Evolutionary conservation across 148 eudicot genomes (phyloP).

Genomic region (Agrostemma githago): DNA sequence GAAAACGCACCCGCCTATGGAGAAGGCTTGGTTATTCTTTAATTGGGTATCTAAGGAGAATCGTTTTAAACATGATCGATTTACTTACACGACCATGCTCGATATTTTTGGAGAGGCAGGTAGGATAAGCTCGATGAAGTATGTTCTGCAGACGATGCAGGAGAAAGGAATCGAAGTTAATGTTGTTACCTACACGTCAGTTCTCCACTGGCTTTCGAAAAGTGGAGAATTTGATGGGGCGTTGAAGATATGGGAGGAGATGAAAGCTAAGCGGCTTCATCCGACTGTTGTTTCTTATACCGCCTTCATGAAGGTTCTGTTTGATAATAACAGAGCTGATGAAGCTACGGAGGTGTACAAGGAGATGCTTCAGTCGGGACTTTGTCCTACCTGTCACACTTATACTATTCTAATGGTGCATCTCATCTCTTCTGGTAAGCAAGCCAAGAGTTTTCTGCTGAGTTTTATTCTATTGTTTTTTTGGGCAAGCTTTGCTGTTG

Average conservation of each 20-base stretch:
- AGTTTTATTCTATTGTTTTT: neutral
- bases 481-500: constrained; percentile 1
- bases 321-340: constrained; percentile 55
- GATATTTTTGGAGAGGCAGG: constrained; percentile 90
- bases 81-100: constrained; percentile 79
- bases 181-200: constrained; percentile 65
- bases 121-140: constrained; percentile 72
- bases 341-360: constrained; percentile 59
- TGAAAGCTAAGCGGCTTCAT: constrained; percentile 49
- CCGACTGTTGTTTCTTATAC: constrained; percentile 84
- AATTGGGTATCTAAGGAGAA: constrained; percentile 57
- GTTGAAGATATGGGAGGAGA: constrained; percentile 63
- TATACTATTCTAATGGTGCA: constrained; percentile 83
- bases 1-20: constrained; percentile 88
- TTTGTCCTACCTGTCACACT: constrained; percentile 67
- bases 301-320: constrained; percentile 75
- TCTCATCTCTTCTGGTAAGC: constrained; percentile 74
- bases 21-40: constrained; percentile 84
- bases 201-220: constrained; percentile 75
- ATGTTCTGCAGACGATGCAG: constrained; percentile 67
- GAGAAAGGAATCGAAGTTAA: constrained; percentile 63
- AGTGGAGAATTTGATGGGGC: constrained; percentile 78
- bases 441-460: neutral
- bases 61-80: constrained; percentile 74
- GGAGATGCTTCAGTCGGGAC: constrained; percentile 69